A percentile compares a stretch with the other conserved stretches of the same genome.
Evolutionary conservation across 2,329 filamentous ascomycete species (phyloP).

Genomic region (Penicillium sp.): DNA sequence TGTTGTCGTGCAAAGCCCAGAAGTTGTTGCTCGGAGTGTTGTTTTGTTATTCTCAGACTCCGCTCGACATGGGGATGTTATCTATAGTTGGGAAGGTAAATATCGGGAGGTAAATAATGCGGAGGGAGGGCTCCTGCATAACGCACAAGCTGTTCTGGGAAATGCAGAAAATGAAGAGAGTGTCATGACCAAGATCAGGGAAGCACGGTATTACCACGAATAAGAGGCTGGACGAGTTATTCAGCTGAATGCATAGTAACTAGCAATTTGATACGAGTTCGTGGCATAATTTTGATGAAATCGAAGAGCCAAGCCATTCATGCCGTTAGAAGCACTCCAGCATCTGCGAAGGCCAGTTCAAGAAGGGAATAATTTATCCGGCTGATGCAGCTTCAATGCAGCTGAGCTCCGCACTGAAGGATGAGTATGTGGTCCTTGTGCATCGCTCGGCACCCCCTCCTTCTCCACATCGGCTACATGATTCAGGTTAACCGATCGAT

Average conservation of each 20-base stretch:
- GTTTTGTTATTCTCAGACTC: constrained; percentile 56
- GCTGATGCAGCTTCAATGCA: constrained; percentile 1
- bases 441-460: constrained; percentile 9
- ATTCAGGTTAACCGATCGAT: background rate
- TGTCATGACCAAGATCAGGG: constrained; percentile 12
- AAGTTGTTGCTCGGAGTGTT: constrained; percentile 54
- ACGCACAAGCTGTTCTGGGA: constrained; percentile 11
- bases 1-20: constrained; percentile 46
- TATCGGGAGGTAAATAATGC: constrained; percentile 60
- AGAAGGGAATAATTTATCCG: background rate
- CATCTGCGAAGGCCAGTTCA: too few relatives aligned
- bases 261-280: too few relatives aligned
- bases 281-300: too few relatives aligned
- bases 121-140: constrained; percentile 23
- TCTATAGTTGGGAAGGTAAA: constrained; percentile 56
- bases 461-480: constrained; percentile 12
- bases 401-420: background rate
- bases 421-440: background rate
- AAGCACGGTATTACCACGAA: background rate
- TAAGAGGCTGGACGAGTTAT: background rate
- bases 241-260: too few relatives aligned
- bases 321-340: too few relatives aligned
- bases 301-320: too few relatives aligned
- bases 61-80: constrained; percentile 54
- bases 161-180: constrained; percentile 15